Percentiles rank a stretch among this genome's conserved stretches.
phyloP scores from a whole-genome alignment of 2,329 filamentous ascomycete species.

The Juglanconis oblonga region DNA sequence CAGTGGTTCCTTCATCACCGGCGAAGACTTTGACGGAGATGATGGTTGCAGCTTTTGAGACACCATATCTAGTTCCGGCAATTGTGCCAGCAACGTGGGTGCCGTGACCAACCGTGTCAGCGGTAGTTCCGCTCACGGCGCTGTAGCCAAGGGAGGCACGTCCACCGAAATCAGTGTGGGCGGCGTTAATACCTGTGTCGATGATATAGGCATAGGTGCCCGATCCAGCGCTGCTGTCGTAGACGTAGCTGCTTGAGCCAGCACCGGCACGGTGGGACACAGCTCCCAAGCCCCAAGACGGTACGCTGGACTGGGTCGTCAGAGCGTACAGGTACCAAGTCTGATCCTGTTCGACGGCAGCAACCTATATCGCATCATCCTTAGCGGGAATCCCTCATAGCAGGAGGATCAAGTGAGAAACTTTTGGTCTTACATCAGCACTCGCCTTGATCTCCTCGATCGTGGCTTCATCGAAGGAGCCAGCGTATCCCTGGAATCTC shows the following conservation, averaged over 20 bases:
- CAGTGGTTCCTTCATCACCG: background rate
- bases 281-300: constrained; percentile 27
- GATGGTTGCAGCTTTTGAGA: constrained; percentile 29
- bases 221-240: constrained; percentile 22
- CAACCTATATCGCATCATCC: background rate
- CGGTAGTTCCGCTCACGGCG: constrained; percentile 20
- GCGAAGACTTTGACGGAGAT: constrained; percentile 31
- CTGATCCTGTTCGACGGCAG: constrained; percentile 13
- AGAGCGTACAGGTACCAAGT: constrained; percentile 6
- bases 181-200: constrained; percentile 40
- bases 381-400: background rate
- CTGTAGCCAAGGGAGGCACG: constrained; percentile 30
- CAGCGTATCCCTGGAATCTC: constrained; percentile 9
- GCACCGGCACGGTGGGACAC: constrained; percentile 24
- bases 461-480: constrained; percentile 9
- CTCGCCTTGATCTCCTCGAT: constrained; percentile 11
- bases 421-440: background rate
- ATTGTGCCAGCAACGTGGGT: constrained; percentile 33
- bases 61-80: constrained; percentile 28
- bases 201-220: constrained; percentile 39
- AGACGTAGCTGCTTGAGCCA: constrained; percentile 21
- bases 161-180: constrained; percentile 32
- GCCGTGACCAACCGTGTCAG: constrained; percentile 29
- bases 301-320: constrained; percentile 8
- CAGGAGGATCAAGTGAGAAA: background rate